These are phyloP conservation scores for Neonectria sp. DNA, from an alignment of 2,329 filamentous ascomycete species.

Conservation along the genomic window DNA sequence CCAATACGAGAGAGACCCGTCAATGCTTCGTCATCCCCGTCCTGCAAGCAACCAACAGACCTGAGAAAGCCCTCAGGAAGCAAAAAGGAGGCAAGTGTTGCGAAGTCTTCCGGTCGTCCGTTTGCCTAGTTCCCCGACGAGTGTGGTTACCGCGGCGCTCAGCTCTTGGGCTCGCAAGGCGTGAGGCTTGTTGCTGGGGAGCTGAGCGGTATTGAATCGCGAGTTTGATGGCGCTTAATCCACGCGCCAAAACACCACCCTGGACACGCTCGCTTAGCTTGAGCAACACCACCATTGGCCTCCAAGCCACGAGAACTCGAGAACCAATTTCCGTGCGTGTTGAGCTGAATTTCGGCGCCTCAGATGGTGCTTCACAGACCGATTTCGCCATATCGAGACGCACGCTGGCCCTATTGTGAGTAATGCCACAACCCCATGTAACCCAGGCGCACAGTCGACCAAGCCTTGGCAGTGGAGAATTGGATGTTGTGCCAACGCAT, in stretches of 20 bases:
- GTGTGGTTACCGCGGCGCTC: not conserved
- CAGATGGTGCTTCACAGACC: not conserved
- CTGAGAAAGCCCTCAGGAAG: too few relatives aligned
- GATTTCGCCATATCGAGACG: not conserved
- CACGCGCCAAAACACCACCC: conserved; percentile 9
- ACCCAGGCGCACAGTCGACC: not conserved
- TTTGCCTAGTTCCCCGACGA: not conserved
- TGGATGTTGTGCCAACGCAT: conserved; percentile 10
- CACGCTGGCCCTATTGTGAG: not conserved
- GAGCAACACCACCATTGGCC: conserved; percentile 4
- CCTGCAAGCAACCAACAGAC: not conserved
- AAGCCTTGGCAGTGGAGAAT: conserved; percentile 4
- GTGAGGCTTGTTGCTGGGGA: not conserved
- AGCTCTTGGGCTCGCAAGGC: not conserved
- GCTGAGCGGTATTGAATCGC: not conserved
- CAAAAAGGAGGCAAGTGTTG: not conserved
- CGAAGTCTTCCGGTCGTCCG: not conserved
- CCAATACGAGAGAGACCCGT: conserved; percentile 1
- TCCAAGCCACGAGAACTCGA: not conserved
- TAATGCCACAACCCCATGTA: not conserved
- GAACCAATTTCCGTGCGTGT: not conserved
- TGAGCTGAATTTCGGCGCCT: not conserved
- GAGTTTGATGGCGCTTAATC: conserved; percentile 5
- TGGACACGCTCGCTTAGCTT: not conserved
- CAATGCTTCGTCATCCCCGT: conserved; percentile 2